Evolutionary conservation across 192 early-diverging fungal genomes (phyloP).

Genomic region (Radiomyces spectabilis): DNA sequence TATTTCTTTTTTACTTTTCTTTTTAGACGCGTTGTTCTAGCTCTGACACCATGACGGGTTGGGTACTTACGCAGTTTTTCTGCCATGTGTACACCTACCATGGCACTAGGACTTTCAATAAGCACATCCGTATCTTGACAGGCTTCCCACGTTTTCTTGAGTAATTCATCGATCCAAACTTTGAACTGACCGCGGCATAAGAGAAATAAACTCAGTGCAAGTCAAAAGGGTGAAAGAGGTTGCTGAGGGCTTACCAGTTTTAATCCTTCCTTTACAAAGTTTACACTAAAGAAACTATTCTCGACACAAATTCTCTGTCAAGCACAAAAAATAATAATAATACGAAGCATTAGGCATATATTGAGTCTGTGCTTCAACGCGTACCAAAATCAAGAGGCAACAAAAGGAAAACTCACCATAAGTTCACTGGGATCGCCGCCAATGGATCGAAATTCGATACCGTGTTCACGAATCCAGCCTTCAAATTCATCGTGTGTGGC

Average conservation of each 20-base stretch:
- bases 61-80: constrained; percentile 37
- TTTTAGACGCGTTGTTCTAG: too few species aligned
- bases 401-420: constrained; percentile 32
- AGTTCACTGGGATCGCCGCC: constrained; percentile 57
- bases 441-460: constrained; percentile 60
- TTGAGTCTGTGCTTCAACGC: too few species aligned
- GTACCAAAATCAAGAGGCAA: too few species aligned
- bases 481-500: constrained; percentile 62
- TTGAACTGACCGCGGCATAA: too few species aligned
- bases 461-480: constrained; percentile 54
- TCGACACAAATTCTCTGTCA: constrained; percentile 54
- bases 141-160: constrained; percentile 45
- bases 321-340: not conserved
- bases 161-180: constrained; percentile 54
- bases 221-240: too few species aligned
- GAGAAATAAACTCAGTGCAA: too few species aligned
- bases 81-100: constrained; percentile 64
- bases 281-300: constrained; percentile 57
- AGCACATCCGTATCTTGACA: constrained; percentile 59
- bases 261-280: constrained; percentile 51
- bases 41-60: too few species aligned
- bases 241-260: constrained; percentile 25
- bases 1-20: constrained; percentile 40
- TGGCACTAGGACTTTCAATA: constrained; percentile 61
- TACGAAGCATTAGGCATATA: too few species aligned